Conservation (phyloP, 148 eudicot genomes). For the Spergularia bocconei region DNA sequence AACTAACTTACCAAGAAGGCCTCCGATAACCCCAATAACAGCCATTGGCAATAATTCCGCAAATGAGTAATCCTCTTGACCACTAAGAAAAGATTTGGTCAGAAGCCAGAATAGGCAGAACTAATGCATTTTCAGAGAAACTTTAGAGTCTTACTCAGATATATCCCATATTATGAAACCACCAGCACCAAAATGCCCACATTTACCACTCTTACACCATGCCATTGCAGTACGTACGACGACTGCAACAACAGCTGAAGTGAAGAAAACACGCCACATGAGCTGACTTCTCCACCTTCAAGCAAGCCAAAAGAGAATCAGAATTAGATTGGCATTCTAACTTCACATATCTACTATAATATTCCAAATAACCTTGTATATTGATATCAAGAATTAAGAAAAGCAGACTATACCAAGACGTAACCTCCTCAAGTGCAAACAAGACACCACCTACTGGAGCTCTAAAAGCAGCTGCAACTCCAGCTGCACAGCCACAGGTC, state of each 20-base stretch:
- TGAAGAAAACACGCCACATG: conserved; percentile 99
- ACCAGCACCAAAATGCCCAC: conserved; percentile 99
- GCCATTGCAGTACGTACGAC: conserved; percentile 98
- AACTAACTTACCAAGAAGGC: conserved; percentile 82
- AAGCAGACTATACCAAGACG: conserved; percentile 67
- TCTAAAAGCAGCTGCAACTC: conserved; percentile 99
- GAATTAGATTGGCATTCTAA: conserved; percentile 8
- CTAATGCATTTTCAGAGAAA: conserved; percentile 18
- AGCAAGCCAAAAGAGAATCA: conserved; percentile 17
- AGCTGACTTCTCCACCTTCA: conserved; percentile 99
- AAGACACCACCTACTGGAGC: conserved; percentile 99
- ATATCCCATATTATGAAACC: conserved; percentile 99
- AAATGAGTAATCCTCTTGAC: conserved; percentile 99
- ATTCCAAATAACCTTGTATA: not conserved
- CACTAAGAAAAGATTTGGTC: conserved; percentile 47
- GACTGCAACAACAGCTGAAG: conserved; percentile 98
- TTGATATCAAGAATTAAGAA: not conserved
- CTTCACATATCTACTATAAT: not conserved
- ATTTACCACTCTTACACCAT: conserved; percentile 95
- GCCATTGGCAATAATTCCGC: conserved; percentile 96
- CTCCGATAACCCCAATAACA: conserved; percentile 91
- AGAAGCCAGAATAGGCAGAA: conserved; percentile 19
- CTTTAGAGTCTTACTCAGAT: conserved; percentile 62
- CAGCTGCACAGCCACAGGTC: conserved; percentile 99
- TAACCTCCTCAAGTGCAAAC: conserved; percentile 97